Evolutionary conservation across 768 basidiomycete genomes (phyloP).

Genomic region (Xerocomellus intermedius): DNA sequence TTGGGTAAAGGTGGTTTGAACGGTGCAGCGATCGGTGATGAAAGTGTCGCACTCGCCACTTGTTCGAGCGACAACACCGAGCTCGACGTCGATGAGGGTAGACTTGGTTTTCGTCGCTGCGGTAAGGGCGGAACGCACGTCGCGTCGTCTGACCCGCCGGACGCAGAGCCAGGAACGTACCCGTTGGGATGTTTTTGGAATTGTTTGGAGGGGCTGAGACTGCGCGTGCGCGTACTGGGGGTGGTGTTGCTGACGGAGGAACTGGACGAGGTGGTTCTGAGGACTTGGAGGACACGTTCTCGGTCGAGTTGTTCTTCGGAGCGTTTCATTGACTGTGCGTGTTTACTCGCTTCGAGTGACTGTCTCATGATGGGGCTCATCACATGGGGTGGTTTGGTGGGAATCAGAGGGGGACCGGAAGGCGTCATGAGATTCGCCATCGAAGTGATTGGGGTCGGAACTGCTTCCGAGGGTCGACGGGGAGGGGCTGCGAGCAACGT

Average conservation of each 20-base stretch:
- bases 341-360: conserved; percentile 69
- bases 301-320: conserved; percentile 67
- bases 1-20: conserved; percentile 26
- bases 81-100: conserved; percentile 34
- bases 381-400: conserved; percentile 39
- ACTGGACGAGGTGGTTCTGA: conserved; percentile 56
- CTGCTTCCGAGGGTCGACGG: conserved; percentile 23
- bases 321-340: conserved; percentile 66
- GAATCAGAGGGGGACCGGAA: conserved; percentile 22
- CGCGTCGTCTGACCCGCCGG: conserved; percentile 21
- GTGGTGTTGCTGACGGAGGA: conserved; percentile 12
- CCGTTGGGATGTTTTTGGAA: conserved; percentile 3
- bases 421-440: conserved; percentile 1
- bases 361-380: conserved; percentile 71
- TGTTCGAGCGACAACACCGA: conserved; percentile 40
- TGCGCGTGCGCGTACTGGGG: conserved; percentile 24
- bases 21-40: conserved; percentile 6
- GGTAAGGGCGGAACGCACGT: conserved; percentile 35
- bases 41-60: conserved; percentile 39
- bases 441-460: conserved; percentile 1
- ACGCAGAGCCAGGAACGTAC: background rate
- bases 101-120: conserved; percentile 35
- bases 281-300: conserved; percentile 66
- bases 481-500: conserved; percentile 11
- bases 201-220: conserved; percentile 31